A percentile compares a stretch with the other conserved stretches of the same genome.
These are phyloP conservation scores for Aspergillus aculeatus DNA, from an alignment of 2,329 filamentous ascomycete species.

Conservation along the genomic window DNA sequence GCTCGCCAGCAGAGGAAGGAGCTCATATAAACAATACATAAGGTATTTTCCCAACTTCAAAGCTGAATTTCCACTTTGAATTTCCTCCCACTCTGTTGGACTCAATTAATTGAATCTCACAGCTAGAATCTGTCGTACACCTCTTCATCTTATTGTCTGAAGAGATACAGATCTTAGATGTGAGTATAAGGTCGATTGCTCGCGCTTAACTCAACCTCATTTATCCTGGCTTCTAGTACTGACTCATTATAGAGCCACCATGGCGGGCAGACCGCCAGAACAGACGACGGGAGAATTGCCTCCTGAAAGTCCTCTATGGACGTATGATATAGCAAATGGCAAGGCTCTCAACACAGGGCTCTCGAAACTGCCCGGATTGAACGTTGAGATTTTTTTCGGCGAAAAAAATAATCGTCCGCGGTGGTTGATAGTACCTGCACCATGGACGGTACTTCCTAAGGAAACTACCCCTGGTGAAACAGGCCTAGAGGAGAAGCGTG, in stretches of 20 bases:
- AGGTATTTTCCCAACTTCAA: neutral
- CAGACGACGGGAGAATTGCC: neutral
- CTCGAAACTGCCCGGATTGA: neutral
- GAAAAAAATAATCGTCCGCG: neutral
- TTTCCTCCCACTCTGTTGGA: too few relatives aligned
- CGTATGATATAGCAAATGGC: neutral
- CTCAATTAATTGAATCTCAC: neutral
- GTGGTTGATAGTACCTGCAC: neutral
- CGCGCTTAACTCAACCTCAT: neutral
- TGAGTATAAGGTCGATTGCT: neutral
- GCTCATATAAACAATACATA: neutral
- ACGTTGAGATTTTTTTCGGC: neutral
- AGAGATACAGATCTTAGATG: neutral
- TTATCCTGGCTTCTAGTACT: neutral
- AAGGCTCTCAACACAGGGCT: neutral
- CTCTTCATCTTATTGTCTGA: neutral
- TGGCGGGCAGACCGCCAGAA: neutral
- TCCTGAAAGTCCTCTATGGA: neutral
- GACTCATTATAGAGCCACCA: neutral
- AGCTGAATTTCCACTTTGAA: neutral
- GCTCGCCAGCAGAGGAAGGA: neutral
- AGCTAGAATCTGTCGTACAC: neutral
- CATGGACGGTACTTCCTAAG: neutral
- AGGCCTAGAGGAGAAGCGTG: neutral
- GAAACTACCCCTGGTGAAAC: neutral